Percentiles rank a stretch among this genome's conserved stretches.
Conservation (phyloP, 805 yeast genomes). For the Kodamaea hsintzibuensis region DNA sequence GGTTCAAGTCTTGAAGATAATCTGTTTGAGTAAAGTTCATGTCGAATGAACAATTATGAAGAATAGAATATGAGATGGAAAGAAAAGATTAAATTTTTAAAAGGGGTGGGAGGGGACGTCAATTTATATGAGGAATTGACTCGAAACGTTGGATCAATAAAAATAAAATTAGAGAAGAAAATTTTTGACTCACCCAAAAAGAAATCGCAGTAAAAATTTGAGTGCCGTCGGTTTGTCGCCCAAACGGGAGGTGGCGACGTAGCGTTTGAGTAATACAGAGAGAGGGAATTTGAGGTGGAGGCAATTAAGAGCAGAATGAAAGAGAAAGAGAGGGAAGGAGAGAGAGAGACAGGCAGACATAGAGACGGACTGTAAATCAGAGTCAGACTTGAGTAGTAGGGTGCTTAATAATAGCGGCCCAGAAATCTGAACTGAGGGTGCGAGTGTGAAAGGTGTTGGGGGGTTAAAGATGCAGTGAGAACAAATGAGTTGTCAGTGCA, state of each 20-base stretch:
- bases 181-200: not conserved
- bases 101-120: not conserved
- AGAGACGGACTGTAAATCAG: not conserved
- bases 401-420: not conserved
- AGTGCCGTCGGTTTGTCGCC: too few species aligned
- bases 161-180: not conserved
- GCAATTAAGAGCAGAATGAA: not conserved
- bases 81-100: not conserved
- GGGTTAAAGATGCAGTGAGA: not conserved
- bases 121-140: not conserved
- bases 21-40: conserved; percentile 46
- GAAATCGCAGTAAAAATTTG: not conserved
- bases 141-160: not conserved
- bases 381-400: not conserved
- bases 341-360: not conserved
- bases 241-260: too few species aligned
- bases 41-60: conserved; percentile 1
- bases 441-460: not conserved
- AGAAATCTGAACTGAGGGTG: not conserved
- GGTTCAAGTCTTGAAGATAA: conserved; percentile 40
- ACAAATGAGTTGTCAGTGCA: not conserved
- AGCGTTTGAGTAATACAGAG: too few species aligned
- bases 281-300: not conserved
- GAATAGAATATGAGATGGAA: not conserved
- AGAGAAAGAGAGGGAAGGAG: not conserved